Evolutionary conservation across 1,139 yeast genomes (phyloP).

Genomic region (Candida glucosophila): DNA sequence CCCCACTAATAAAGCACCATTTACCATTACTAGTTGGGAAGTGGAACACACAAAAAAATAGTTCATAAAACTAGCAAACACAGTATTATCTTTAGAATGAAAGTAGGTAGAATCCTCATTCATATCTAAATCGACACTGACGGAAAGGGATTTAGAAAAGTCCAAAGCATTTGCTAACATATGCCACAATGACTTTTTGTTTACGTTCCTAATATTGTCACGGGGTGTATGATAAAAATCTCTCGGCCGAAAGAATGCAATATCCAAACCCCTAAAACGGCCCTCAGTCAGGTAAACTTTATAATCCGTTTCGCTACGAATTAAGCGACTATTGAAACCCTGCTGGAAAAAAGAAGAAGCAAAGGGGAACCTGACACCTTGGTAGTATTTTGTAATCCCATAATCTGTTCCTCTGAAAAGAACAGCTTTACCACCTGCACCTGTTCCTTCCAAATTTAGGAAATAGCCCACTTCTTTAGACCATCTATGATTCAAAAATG

Average conservation of each 20-base stretch:
- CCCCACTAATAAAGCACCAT: constrained; percentile 41
- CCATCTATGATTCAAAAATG: constrained; percentile 75
- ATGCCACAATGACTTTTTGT: constrained; percentile 67
- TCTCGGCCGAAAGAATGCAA: constrained; percentile 54
- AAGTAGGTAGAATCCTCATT: constrained; percentile 24
- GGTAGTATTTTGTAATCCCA: constrained; percentile 42
- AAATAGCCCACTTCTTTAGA: constrained; percentile 52
- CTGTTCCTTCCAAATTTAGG: constrained; percentile 90
- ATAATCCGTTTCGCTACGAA: constrained; percentile 81
- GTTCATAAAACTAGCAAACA: constrained; percentile 58
- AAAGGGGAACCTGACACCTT: constrained; percentile 57
- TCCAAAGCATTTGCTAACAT: constrained; percentile 71
- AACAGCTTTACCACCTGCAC: constrained; percentile 85
- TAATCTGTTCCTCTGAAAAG: constrained; percentile 78
- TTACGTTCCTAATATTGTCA: constrained; percentile 60
- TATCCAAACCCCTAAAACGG: constrained; percentile 69
- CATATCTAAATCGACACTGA: constrained; percentile 28
- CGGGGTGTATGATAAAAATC: constrained; percentile 72
- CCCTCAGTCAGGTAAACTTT: constrained; percentile 61
- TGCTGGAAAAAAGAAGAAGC: constrained; percentile 76
- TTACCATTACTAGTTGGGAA: constrained; percentile 34
- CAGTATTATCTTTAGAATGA: no score
- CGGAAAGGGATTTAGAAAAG: constrained; percentile 32
- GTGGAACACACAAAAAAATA: constrained; percentile 48
- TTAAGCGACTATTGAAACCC: constrained; percentile 66